These are phyloP conservation scores for Trichosporon sp. DNA, from an alignment of 1,284 basidiomycete species.

Conservation along the genomic window DNA sequence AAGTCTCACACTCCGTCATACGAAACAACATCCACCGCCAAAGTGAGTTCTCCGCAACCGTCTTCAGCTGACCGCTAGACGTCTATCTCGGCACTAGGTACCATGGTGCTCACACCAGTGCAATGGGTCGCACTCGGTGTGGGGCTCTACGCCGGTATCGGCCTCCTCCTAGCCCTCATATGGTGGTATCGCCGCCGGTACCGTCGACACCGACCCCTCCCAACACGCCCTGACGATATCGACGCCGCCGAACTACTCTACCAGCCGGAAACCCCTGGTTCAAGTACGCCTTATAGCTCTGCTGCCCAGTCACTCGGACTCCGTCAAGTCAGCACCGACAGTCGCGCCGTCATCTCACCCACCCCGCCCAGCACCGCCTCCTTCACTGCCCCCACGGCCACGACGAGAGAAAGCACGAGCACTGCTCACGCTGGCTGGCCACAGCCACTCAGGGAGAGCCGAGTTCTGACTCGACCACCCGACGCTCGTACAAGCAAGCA, in stretches of 20 bases:
- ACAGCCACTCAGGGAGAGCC: neutral
- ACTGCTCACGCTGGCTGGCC: neutral
- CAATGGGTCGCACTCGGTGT: neutral
- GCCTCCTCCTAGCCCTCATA: neutral
- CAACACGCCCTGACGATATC: neutral
- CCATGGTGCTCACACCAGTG: neutral
- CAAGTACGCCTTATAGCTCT: neutral
- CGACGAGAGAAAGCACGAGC: neutral
- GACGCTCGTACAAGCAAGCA: too few relatives aligned
- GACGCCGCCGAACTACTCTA: neutral
- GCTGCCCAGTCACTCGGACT: neutral
- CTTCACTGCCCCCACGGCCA: neutral
- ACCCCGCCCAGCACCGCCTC: neutral
- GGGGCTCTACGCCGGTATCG: neutral
- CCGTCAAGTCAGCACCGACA: neutral
- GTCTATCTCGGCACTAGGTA: neutral
- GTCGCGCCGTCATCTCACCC: too few relatives aligned
- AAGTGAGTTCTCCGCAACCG: neutral
- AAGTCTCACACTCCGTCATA: neutral
- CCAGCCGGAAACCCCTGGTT: too few relatives aligned
- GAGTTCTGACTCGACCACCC: neutral
- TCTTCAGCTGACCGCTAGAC: too few relatives aligned
- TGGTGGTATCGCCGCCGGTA: neutral
- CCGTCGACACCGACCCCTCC: neutral
- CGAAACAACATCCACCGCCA: neutral